Evolutionary conservation across 31 red algal genomes (phyloP).

Genomic region (Endocladia muricata): DNA sequence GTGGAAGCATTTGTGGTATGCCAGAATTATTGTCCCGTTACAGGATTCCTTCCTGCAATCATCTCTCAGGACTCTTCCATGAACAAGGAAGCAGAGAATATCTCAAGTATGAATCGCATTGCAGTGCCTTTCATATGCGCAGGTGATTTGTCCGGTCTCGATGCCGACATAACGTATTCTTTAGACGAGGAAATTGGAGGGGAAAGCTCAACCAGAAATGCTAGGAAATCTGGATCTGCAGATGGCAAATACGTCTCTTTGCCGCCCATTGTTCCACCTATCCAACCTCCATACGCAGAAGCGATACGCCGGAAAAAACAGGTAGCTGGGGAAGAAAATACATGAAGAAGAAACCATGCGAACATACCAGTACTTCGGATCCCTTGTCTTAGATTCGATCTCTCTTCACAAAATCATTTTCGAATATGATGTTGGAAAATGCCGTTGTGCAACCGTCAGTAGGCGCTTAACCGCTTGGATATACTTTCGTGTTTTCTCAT

Average conservation of each 20-base stretch:
- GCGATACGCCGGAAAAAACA: constrained; percentile 1
- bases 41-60: constrained; percentile 13
- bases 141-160: constrained; percentile 59
- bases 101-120: constrained; percentile 37
- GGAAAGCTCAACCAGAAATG: not conserved
- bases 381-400: not conserved
- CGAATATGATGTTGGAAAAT: constrained; percentile 60
- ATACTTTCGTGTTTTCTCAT: constrained; percentile 85
- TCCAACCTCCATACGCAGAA: constrained; percentile 5
- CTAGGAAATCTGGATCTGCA: not conserved
- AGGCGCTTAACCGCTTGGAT: constrained; percentile 87
- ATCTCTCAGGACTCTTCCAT: not conserved
- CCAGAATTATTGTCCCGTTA: constrained; percentile 35
- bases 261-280: constrained; percentile 9
- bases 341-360: too few species aligned
- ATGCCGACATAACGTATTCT: constrained; percentile 80
- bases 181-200: constrained; percentile 12
- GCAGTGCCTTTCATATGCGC: constrained; percentile 72
- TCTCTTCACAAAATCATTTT: constrained; percentile 54
- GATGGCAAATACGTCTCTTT: constrained; percentile 5
- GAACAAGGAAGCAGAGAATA: constrained; percentile 23
- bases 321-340: not conserved
- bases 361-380: too few species aligned
- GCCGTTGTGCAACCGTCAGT: constrained; percentile 67
- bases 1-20: constrained; percentile 90